These are phyloP conservation scores for Mycogone perniciosa DNA, from an alignment of 2,329 filamentous ascomycete genomes.

Conservation along the genomic window DNA sequence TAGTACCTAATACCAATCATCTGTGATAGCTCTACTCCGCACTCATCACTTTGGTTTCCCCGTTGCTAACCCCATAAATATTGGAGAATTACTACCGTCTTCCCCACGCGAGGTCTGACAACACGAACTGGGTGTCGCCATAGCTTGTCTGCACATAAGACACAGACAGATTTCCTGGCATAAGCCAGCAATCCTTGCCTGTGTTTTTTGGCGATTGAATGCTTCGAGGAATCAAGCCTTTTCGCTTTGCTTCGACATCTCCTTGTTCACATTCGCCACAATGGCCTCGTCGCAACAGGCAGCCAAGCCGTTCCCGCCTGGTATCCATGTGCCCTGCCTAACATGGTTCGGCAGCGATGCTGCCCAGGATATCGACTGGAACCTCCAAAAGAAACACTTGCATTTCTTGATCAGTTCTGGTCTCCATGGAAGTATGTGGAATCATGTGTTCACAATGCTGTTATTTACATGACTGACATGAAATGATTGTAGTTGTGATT, in stretches of 20 bases:
- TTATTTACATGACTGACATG: constrained; percentile 14
- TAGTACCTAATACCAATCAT: too few relatives aligned
- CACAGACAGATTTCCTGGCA: background rate
- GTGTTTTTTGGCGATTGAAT: too few relatives aligned
- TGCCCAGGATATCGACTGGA: constrained; percentile 50
- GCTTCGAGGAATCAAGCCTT: background rate
- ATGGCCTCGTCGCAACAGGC: constrained; percentile 26
- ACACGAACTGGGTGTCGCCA: too few relatives aligned
- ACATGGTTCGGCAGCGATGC: constrained; percentile 46
- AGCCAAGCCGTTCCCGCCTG: constrained; percentile 30
- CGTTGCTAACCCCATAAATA: too few relatives aligned
- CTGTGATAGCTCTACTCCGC: background rate
- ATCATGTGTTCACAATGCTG: background rate
- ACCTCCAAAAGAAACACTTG: constrained; percentile 42
- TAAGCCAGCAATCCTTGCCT: too few relatives aligned
- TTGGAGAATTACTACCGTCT: too few relatives aligned
- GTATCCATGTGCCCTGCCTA: constrained; percentile 51
- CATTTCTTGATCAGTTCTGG: constrained; percentile 40
- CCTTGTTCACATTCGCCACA: constrained; percentile 3
- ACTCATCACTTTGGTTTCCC: background rate
- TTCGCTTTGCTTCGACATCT: too few relatives aligned
- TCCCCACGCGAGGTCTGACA: too few relatives aligned
- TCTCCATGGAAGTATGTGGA: constrained; percentile 39
- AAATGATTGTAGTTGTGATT: constrained; percentile 44
- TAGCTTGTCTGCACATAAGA: background rate